Conservation (phyloP, 441 rosid genomes). For the Biscutella laevigata region DNA sequence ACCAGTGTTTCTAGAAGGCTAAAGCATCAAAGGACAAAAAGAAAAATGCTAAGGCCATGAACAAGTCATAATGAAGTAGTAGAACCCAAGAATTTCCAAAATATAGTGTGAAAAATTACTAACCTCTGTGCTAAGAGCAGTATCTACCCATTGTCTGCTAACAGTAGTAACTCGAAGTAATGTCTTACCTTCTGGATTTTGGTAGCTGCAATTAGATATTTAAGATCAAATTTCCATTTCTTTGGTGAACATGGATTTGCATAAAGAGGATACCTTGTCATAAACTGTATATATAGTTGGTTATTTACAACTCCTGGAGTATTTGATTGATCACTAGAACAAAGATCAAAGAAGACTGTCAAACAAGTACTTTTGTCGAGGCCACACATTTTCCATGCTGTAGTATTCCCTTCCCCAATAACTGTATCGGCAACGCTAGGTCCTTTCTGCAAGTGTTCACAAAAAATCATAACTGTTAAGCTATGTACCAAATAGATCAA, state of each 20-base stretch:
- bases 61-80: conserved; percentile 1
- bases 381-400: conserved; percentile 96
- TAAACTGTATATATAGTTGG: conserved; percentile 79
- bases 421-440: conserved; percentile 80
- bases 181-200: conserved; percentile 58
- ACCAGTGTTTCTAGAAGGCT: not conserved
- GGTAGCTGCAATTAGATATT: conserved; percentile 55
- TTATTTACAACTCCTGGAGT: conserved; percentile 59
- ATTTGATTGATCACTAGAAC: conserved; percentile 65
- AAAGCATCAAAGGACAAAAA: not conserved
- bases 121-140: conserved; percentile 85
- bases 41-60: not conserved
- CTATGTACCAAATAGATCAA: not conserved
- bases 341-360: conserved; percentile 87
- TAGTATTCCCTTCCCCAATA: conserved; percentile 86
- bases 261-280: conserved; percentile 54
- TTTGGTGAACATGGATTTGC: not conserved
- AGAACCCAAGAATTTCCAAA: not conserved
- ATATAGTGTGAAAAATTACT: conserved; percentile 13
- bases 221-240: conserved; percentile 13
- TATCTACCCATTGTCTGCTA: conserved; percentile 83
- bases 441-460: conserved; percentile 70
- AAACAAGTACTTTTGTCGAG: conserved; percentile 88
- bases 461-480: not conserved
- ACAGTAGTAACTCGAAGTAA: conserved; percentile 84